Conservation (phyloP, 2,329 filamentous ascomycete species). For the Teratosphaeria zuluensis region DNA sequence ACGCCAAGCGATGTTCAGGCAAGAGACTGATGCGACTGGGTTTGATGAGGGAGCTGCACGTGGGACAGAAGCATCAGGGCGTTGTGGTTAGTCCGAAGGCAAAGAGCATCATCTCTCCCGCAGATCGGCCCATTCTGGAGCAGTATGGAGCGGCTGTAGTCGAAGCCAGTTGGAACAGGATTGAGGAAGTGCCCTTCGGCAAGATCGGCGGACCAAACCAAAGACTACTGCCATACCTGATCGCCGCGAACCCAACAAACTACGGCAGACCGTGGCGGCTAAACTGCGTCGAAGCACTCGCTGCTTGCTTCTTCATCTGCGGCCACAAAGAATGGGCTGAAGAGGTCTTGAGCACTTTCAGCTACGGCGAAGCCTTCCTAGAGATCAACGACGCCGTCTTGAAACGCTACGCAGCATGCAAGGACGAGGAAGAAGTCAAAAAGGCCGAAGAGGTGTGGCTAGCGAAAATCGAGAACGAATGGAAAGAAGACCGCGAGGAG, state of each 20-base stretch:
- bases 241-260: slow-evolving; percentile 94
- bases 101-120: slow-evolving; percentile 72
- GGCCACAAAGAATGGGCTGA: slow-evolving; percentile 86
- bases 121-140: slow-evolving; percentile 71
- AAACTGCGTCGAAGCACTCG: slow-evolving; percentile 92
- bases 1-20: slow-evolving; percentile 90
- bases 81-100: slow-evolving; percentile 95
- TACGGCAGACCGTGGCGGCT: slow-evolving; percentile 92
- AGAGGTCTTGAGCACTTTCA: slow-evolving; percentile 71
- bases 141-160: slow-evolving; percentile 90
- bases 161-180: slow-evolving; percentile 92
- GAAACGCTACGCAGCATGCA: slow-evolving; percentile 74
- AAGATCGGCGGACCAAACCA: slow-evolving; percentile 92
- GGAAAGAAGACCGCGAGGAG: slow-evolving; percentile 64
- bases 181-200: slow-evolving; percentile 80
- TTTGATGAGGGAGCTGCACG: slow-evolving; percentile 82
- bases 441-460: slow-evolving; percentile 81
- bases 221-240: slow-evolving; percentile 81
- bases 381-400: slow-evolving; percentile 80
- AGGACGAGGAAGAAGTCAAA: slow-evolving; percentile 73
- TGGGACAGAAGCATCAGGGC: slow-evolving; percentile 85
- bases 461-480: slow-evolving; percentile 80
- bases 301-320: slow-evolving; percentile 87
- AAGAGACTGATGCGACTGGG: slow-evolving; percentile 89
- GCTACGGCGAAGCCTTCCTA: slow-evolving; percentile 79